Evolutionary conservation across 2,329 filamentous ascomycete genomes (phyloP).

Genomic region (Neurospora sp.): DNA sequence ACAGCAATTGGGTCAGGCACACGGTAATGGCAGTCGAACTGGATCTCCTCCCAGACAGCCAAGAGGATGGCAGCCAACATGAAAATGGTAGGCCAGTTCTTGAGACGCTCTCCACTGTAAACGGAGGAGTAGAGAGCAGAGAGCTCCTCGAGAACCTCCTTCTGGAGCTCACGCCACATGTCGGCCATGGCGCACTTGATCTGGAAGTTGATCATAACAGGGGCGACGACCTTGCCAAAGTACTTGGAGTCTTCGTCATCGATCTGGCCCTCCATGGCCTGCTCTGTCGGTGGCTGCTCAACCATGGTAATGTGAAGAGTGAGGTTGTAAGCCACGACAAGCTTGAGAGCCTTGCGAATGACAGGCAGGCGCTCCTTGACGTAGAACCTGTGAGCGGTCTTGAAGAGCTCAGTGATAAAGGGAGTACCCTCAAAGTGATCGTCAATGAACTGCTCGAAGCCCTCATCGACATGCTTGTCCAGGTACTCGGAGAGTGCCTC

Average conservation of each 20-base stretch:
- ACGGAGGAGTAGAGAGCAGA: slow-evolving; percentile 92
- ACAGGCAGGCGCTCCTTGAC: slow-evolving; percentile 78
- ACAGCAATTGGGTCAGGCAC: slow-evolving; percentile 75
- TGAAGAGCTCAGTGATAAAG: slow-evolving; percentile 91
- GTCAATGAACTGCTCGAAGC: slow-evolving; percentile 88
- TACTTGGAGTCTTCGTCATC: slow-evolving; percentile 79
- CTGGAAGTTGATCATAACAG: slow-evolving; percentile 99
- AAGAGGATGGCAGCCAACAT: slow-evolving; percentile 89
- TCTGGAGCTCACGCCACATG: slow-evolving; percentile 96
- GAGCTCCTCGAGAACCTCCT: slow-evolving; percentile 90
- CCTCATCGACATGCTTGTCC: slow-evolving; percentile 85
- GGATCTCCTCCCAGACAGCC: slow-evolving; percentile 96
- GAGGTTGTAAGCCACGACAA: slow-evolving; percentile 90
- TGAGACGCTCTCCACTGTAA: slow-evolving; percentile 92
- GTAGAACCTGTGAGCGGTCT: slow-evolving; percentile 92
- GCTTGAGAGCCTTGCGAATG: slow-evolving; percentile 89
- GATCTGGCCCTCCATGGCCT: slow-evolving; percentile 69
- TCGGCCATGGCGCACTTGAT: slow-evolving; percentile 95
- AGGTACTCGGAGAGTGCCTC: slow-evolving; percentile 82
- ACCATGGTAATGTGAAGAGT: slow-evolving; percentile 92
- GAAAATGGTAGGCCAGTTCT: slow-evolving; percentile 99
- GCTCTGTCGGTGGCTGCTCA: slow-evolving; percentile 76
- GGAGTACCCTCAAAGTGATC: slow-evolving; percentile 94
- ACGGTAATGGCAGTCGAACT: slow-evolving; percentile 96
- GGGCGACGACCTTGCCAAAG: slow-evolving; percentile 81